phyloP scores from a whole-genome alignment of 2,329 filamentous ascomycete genomes.

The Trichoderma arundinaceum region DNA sequence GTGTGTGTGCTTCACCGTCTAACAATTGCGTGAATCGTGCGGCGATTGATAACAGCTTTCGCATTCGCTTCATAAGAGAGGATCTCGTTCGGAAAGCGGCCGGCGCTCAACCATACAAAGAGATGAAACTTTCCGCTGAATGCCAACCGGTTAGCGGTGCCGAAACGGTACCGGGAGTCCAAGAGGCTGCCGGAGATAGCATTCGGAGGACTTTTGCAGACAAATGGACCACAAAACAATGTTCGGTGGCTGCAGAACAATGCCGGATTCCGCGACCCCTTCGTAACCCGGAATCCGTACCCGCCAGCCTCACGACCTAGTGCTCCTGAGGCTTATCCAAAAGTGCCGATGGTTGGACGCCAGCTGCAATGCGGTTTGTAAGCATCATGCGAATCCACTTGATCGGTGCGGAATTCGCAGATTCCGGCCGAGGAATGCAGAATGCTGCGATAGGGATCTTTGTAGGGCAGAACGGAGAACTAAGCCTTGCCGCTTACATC shows the following conservation, averaged over 20 bases:
- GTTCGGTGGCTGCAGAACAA: background rate
- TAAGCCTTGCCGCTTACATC: background rate
- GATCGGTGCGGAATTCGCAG: background rate
- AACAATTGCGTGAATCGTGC: background rate
- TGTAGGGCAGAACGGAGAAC: background rate
- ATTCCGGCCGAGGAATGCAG: background rate
- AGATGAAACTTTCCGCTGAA: background rate
- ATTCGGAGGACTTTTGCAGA: slow-evolving; percentile 22
- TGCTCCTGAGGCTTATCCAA: background rate
- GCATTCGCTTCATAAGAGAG: background rate
- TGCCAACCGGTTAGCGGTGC: background rate
- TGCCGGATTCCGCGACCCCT: slow-evolving; percentile 1
- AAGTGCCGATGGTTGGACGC: slow-evolving; percentile 5
- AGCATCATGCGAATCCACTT: background rate
- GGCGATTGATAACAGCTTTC: background rate
- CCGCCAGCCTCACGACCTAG: slow-evolving; percentile 11
- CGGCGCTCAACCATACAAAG: background rate
- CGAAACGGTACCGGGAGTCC: slow-evolving; percentile 17
- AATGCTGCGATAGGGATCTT: background rate
- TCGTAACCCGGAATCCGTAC: slow-evolving; percentile 21
- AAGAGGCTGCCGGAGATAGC: slow-evolving; percentile 27
- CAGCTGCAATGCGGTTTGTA: slow-evolving; percentile 7
- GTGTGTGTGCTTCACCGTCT: slow-evolving; percentile 14
- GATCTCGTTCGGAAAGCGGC: background rate
- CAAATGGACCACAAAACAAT: background rate